These are phyloP conservation scores for Sodiomyces alkalinus DNA, from an alignment of 2,329 filamentous ascomycete genomes.

Conservation along the genomic window DNA sequence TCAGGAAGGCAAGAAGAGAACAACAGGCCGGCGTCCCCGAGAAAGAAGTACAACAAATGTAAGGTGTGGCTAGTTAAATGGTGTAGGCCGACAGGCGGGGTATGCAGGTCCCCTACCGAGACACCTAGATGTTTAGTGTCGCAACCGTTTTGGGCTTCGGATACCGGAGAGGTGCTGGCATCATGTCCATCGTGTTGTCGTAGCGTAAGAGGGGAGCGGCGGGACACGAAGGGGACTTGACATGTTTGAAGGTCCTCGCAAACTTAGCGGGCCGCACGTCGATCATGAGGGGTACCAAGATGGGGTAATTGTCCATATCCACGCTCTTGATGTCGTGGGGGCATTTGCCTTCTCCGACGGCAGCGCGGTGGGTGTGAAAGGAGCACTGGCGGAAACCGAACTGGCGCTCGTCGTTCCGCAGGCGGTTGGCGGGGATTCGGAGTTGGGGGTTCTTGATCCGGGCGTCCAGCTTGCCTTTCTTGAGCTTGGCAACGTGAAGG, in stretches of 20 bases:
- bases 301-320: constrained; percentile 9
- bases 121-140: no score
- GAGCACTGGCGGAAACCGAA: constrained; percentile 48
- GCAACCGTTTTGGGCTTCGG: no score
- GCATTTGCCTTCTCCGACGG: constrained; percentile 37
- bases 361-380: constrained; percentile 41
- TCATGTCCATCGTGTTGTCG: no score
- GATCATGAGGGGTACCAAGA: constrained; percentile 7
- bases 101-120: no score
- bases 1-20: no score
- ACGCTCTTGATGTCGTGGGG: constrained; percentile 20
- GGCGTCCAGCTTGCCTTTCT: constrained; percentile 30
- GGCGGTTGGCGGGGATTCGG: constrained; percentile 37
- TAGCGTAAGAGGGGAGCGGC: background rate
- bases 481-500: constrained; percentile 36
- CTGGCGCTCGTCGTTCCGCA: constrained; percentile 39
- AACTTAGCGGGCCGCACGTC: constrained; percentile 1
- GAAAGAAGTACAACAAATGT: no score
- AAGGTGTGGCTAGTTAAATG: no score
- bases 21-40: no score
- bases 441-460: constrained; percentile 46
- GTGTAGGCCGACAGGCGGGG: no score
- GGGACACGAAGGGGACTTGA: constrained; percentile 2
- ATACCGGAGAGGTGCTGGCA: no score
- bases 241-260: background rate